phyloP scores from a whole-genome alignment of 2,329 filamentous ascomycete species.

The Blumeria hordei region DNA sequence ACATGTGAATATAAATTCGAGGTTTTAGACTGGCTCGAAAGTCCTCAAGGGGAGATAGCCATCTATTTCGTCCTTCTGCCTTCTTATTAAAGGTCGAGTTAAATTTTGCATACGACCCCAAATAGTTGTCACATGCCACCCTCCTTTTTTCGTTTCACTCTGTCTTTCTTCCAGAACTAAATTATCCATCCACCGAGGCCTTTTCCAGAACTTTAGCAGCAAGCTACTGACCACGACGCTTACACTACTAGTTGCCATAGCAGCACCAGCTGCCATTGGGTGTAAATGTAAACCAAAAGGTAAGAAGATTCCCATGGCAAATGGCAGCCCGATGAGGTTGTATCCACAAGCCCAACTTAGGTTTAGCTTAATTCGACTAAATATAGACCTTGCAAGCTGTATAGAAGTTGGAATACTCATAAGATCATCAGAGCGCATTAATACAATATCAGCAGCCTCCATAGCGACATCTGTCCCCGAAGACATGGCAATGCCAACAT shows the following conservation, averaged over 20 bases:
- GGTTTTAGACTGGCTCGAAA: not conserved
- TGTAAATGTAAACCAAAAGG: conserved; percentile 73
- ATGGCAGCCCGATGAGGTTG: conserved; percentile 74
- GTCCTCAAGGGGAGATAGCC: not conserved
- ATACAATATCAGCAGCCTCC: conserved; percentile 85
- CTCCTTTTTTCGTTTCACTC: not conserved
- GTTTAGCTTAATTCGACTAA: conserved; percentile 82
- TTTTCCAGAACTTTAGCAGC: conserved; percentile 63
- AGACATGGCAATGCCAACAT: conserved; percentile 79
- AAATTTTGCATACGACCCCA: not conserved
- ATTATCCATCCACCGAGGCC: conserved; percentile 70
- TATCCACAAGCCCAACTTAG: conserved; percentile 82
- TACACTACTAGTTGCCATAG: conserved; percentile 79
- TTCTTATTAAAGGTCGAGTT: not conserved
- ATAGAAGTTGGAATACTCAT: conserved; percentile 82
- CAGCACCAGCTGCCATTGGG: conserved; percentile 80
- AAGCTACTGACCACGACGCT: conserved; percentile 71
- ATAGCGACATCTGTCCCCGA: conserved; percentile 92
- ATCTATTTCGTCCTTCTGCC: not conserved
- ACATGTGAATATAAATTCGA: too few relatives aligned
- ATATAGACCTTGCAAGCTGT: conserved; percentile 61
- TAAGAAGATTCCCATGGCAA: conserved; percentile 90
- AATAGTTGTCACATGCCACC: not conserved
- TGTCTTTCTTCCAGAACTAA: conserved; percentile 34
- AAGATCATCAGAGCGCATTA: conserved; percentile 80